A percentile compares a stretch with the other conserved stretches of the same genome.
phyloP scores from a whole-genome alignment of 495 filamentous ascomycete species.

The Aspergillus mulundensis region DNA sequence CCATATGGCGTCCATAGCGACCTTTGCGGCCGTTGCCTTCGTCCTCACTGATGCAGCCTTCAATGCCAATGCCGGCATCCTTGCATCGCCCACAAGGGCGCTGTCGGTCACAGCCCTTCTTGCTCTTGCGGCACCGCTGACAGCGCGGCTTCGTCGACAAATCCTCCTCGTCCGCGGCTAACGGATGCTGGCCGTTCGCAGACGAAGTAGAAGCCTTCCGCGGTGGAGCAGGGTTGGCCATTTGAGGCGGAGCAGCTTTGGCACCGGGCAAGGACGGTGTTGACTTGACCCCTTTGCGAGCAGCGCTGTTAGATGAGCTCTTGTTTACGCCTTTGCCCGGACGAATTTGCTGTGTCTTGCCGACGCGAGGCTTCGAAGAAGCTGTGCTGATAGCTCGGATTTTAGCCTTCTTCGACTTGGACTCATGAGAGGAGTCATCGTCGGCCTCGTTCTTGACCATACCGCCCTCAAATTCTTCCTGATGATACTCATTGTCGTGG shows the following conservation, averaged over 20 bases:
- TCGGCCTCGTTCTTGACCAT: conserved; percentile 50
- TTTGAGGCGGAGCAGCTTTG: conserved; percentile 60
- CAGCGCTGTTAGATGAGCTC: conserved; percentile 28
- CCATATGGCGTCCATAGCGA: conserved; percentile 94
- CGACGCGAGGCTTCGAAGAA: conserved; percentile 31
- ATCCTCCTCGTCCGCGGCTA: conserved; percentile 82
- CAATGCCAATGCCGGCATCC: conserved; percentile 87
- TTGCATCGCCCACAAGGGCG: conserved; percentile 92
- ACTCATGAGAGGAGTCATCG: conserved; percentile 41
- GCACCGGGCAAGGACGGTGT: conserved; percentile 29
- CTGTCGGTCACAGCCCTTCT: conserved; percentile 97
- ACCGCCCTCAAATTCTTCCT: conserved; percentile 59
- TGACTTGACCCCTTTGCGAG: conserved; percentile 56
- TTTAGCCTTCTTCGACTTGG: conserved; percentile 45
- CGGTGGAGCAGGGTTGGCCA: conserved; percentile 56
- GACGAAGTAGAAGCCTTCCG: conserved; percentile 74
- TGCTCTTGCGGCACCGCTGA: conserved; percentile 97
- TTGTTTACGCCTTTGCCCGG: conserved; percentile 43
- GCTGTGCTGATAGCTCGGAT: conserved; percentile 29
- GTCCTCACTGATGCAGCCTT: conserved; percentile 93
- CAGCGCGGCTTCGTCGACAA: conserved; percentile 92
- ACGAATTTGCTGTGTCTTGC: conserved; percentile 39
- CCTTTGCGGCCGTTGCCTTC: conserved; percentile 95
- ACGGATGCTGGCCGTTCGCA: conserved; percentile 62
- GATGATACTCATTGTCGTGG: conserved; percentile 47